Evolutionary conservation across 2,329 filamentous ascomycete genomes (phyloP).

Genomic region (Aspergillus aculeatus): DNA sequence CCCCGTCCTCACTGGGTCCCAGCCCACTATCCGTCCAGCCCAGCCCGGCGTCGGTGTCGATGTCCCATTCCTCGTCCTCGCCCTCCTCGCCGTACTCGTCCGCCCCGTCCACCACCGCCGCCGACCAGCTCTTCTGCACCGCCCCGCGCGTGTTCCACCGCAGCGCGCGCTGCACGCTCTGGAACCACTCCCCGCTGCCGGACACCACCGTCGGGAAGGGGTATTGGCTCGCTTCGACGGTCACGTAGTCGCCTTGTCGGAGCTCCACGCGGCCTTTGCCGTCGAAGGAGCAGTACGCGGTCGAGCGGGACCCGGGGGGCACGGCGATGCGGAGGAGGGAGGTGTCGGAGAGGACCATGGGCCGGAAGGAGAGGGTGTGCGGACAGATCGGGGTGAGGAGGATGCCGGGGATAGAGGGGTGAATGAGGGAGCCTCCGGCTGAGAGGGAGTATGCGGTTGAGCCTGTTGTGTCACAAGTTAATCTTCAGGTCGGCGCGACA

Average conservation of each 20-base stretch:
- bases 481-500: no score
- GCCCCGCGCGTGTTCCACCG: slow-evolving; percentile 94
- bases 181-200: slow-evolving; percentile 90
- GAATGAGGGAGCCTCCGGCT: slow-evolving; percentile 90
- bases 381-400: slow-evolving; percentile 96
- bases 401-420: slow-evolving; percentile 95
- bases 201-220: slow-evolving; percentile 95
- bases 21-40: slow-evolving; percentile 47
- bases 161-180: slow-evolving; percentile 86
- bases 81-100: slow-evolving; percentile 48
- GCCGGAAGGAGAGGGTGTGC: slow-evolving; percentile 92
- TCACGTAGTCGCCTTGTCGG: slow-evolving; percentile 89
- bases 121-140: slow-evolving; percentile 79
- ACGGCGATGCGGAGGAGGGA: slow-evolving; percentile 88
- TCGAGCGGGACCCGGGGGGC: slow-evolving; percentile 79
- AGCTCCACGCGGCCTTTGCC: slow-evolving; percentile 95
- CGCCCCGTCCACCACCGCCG: slow-evolving; percentile 40
- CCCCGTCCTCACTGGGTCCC: slow-evolving; percentile 66
- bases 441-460: slow-evolving; percentile 95
- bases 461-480: slow-evolving; percentile 40
- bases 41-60: slow-evolving; percentile 71
- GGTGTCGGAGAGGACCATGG: slow-evolving; percentile 95
- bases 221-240: slow-evolving; percentile 92
- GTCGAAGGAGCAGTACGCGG: slow-evolving; percentile 95
- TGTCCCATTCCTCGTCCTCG: slow-evolving; percentile 75